A percentile compares a stretch with the other conserved stretches of the same genome.
Conservation (phyloP, 108 stramenopile genomes). For the Skeletonema marinoi region DNA sequence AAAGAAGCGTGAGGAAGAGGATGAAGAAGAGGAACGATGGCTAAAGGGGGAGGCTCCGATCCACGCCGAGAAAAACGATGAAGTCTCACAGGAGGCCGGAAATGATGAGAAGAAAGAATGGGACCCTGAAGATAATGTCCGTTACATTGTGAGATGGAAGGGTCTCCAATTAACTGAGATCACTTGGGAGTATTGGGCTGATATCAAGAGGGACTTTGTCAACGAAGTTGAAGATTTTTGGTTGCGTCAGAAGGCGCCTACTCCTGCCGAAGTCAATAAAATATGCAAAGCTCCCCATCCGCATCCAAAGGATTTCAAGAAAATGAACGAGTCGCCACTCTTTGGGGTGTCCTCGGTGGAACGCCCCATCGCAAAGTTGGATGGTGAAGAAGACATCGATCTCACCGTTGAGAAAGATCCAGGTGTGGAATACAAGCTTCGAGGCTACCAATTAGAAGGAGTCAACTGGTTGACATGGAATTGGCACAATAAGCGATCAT, state of each 20-base stretch:
- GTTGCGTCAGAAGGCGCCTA: slow-evolving; percentile 74
- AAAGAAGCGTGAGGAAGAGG: slow-evolving; percentile 54
- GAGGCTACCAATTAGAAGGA: slow-evolving; percentile 95
- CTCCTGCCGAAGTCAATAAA: slow-evolving; percentile 41
- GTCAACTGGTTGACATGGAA: slow-evolving; percentile 97
- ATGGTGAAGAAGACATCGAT: slow-evolving; percentile 46
- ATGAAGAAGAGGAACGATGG: slow-evolving; percentile 55
- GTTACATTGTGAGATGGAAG: slow-evolving; percentile 88
- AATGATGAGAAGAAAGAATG: slow-evolving; percentile 55
- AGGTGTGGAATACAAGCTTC: slow-evolving; percentile 69
- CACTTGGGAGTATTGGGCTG: slow-evolving; percentile 90
- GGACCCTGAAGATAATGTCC: slow-evolving; percentile 90
- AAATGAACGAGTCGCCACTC: slow-evolving; percentile 72
- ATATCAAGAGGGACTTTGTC: slow-evolving; percentile 85
- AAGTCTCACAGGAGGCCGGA: not conserved
- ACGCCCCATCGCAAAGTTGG: slow-evolving; percentile 55
- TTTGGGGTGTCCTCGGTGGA: slow-evolving; percentile 69
- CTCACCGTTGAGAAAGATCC: slow-evolving; percentile 34
- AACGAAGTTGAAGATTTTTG: slow-evolving; percentile 85
- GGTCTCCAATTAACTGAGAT: slow-evolving; percentile 78
- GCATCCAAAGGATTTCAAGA: slow-evolving; percentile 77
- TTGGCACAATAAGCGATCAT: slow-evolving; percentile 90
- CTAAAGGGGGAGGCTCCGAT: slow-evolving; percentile 25
- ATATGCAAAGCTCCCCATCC: slow-evolving; percentile 58
- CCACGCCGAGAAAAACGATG: not conserved